Percentiles rank a stretch among this genome's conserved stretches.
These are phyloP conservation scores for Rhodamnia rubescens DNA, from an alignment of 345 rosid genomes.

Conservation along the genomic window DNA sequence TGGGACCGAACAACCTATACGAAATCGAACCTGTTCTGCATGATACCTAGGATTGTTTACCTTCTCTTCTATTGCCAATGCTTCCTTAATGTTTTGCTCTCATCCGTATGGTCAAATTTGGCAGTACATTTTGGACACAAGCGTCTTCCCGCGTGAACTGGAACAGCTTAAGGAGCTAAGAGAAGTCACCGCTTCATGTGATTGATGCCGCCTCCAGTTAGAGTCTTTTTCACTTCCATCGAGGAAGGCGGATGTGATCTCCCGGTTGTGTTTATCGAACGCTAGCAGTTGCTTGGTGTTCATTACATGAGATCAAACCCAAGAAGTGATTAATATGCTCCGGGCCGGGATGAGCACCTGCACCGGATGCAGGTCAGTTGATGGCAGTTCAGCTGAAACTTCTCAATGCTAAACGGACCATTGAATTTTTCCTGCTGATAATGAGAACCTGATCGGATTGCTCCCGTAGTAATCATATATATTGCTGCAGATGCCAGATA, in stretches of 20 bases:
- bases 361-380: conserved; percentile 70
- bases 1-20: too few species aligned
- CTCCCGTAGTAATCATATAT: not conserved
- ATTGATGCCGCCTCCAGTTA: not conserved
- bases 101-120: not conserved
- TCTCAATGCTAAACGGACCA: conserved; percentile 42
- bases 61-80: too few species aligned
- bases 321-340: not conserved
- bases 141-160: conserved; percentile 56
- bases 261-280: not conserved
- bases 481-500: not conserved
- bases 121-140: conserved; percentile 59
- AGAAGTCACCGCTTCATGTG: not conserved
- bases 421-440: conserved; percentile 8
- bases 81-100: too few species aligned
- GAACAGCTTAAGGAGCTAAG: conserved; percentile 54
- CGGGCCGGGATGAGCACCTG: conserved; percentile 32
- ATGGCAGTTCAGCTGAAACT: conserved; percentile 43
- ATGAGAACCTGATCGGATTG: not conserved
- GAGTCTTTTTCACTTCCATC: not conserved
- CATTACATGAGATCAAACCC: not conserved
- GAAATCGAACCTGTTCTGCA: too few species aligned
- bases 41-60: not conserved
- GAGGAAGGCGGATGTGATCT: not conserved
- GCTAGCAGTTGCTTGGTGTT: not conserved